Conservation (phyloP, 176 grass and related monocot genomes). For the Phoenix roebelenii region DNA sequence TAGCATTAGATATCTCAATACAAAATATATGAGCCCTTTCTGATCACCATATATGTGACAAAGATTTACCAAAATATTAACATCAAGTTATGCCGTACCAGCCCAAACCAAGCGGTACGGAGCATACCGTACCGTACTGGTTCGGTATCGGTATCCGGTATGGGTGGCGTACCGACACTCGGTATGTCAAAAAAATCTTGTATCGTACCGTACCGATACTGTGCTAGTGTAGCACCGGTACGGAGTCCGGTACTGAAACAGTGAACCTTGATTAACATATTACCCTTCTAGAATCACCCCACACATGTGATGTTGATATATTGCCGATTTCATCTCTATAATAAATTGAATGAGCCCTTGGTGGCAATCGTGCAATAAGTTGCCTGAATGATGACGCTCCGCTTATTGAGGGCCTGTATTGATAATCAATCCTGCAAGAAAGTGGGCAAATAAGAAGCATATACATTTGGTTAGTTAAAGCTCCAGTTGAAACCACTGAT, state of each 20-base stretch:
- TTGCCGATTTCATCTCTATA: slow-evolving; percentile 99
- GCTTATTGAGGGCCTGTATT: slow-evolving; percentile 64
- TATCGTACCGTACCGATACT: too few species aligned
- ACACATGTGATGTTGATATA: slow-evolving; percentile 93
- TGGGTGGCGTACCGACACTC: too few species aligned
- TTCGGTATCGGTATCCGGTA: too few species aligned
- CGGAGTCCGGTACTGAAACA: too few species aligned
- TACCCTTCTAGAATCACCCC: slow-evolving; percentile 95
- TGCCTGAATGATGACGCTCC: slow-evolving; percentile 83
- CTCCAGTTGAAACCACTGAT: neutral
- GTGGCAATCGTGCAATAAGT: slow-evolving; percentile 71
- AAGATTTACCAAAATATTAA: neutral
- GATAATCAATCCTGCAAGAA: slow-evolving; percentile 77
- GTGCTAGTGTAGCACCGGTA: too few species aligned
- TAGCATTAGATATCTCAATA: neutral
- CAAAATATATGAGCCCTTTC: too few species aligned
- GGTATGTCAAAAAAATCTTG: too few species aligned
- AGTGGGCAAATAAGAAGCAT: neutral
- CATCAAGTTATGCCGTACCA: too few species aligned
- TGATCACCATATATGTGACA: too few species aligned
- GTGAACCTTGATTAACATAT: neutral
- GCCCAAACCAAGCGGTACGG: too few species aligned
- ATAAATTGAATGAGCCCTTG: slow-evolving; percentile 89
- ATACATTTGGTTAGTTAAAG: neutral
- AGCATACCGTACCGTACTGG: too few species aligned